Evolutionary conservation across 768 basidiomycete genomes (phyloP).

Genomic region (Strobilomyces confusus): DNA sequence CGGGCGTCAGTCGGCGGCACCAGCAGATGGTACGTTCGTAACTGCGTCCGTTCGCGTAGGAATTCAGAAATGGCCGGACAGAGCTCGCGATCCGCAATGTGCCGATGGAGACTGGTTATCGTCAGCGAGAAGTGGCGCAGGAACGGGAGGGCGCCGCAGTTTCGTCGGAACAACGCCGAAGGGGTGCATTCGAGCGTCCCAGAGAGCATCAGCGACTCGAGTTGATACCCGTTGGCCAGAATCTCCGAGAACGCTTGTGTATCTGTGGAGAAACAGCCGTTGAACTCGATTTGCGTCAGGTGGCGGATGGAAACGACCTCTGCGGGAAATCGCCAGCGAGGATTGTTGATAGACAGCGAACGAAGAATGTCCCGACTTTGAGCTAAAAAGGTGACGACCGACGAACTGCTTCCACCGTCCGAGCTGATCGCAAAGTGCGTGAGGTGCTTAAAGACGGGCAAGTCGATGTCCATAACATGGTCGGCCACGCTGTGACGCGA

Average conservation of each 20-base stretch:
- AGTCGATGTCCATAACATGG: constrained; percentile 41
- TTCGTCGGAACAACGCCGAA: constrained; percentile 47
- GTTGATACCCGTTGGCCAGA: constrained; percentile 55
- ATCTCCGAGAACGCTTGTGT: constrained; percentile 55
- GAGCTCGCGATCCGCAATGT: constrained; percentile 53
- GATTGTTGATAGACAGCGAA: constrained; percentile 51
- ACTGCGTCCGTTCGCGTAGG: constrained; percentile 48
- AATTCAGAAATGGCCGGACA: constrained; percentile 70
- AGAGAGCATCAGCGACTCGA: constrained; percentile 56
- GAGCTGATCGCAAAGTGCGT: constrained; percentile 56
- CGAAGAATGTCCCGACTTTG: constrained; percentile 53
- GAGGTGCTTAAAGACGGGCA: constrained; percentile 51
- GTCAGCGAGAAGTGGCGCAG: constrained; percentile 61
- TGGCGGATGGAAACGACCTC: constrained; percentile 54
- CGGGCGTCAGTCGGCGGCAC: constrained; percentile 42
- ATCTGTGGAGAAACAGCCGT: constrained; percentile 49
- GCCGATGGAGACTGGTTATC: constrained; percentile 40
- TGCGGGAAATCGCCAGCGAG: constrained; percentile 54
- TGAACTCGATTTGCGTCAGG: constrained; percentile 60
- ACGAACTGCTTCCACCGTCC: constrained; percentile 36
- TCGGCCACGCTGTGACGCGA: constrained; percentile 30
- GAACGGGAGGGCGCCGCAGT: constrained; percentile 49
- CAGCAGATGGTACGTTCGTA: constrained; percentile 52
- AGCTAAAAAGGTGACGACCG: constrained; percentile 44
- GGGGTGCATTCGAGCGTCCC: constrained; percentile 50